phyloP scores from a whole-genome alignment of 1,139 yeast genomes.

The Geotrichum carabidarum region DNA sequence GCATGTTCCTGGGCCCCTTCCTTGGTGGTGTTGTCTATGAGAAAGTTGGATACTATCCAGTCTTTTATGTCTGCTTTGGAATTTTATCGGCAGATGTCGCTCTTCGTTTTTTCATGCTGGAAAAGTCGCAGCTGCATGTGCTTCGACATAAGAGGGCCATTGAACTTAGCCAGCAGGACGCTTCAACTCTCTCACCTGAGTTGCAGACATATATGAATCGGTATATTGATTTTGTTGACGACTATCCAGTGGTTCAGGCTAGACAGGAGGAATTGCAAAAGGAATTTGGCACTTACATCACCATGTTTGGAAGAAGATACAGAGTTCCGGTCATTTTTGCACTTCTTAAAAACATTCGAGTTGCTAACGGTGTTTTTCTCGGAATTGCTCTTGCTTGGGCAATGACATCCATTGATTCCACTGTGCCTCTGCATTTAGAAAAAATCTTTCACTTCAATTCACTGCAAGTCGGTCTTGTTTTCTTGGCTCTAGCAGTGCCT shows the following conservation, averaged over 20 bases:
- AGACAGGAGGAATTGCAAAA: slow-evolving; percentile 10
- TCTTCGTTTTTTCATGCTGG: slow-evolving; percentile 36
- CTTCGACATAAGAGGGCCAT: slow-evolving; percentile 14
- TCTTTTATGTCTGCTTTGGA: slow-evolving; percentile 36
- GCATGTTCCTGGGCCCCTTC: slow-evolving; percentile 36
- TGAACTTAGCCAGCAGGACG: slow-evolving; percentile 10
- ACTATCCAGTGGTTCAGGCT: not conserved
- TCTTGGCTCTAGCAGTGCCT: slow-evolving; percentile 36
- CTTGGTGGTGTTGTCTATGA: slow-evolving; percentile 39
- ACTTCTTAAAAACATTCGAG: slow-evolving; percentile 26
- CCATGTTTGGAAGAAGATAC: slow-evolving; percentile 10
- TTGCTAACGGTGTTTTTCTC: slow-evolving; percentile 29
- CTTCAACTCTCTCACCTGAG: not conserved
- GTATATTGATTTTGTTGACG: not conserved
- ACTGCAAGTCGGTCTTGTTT: slow-evolving; percentile 33
- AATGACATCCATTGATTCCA: slow-evolving; percentile 35
- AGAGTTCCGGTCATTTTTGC: slow-evolving; percentile 26
- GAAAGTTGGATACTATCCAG: slow-evolving; percentile 36
- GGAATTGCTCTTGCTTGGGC: slow-evolving; percentile 34
- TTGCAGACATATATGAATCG: slow-evolving; percentile 5
- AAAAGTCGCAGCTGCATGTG: slow-evolving; percentile 20
- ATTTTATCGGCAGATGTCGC: slow-evolving; percentile 33
- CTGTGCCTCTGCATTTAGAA: slow-evolving; percentile 34
- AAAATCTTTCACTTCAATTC: slow-evolving; percentile 34
- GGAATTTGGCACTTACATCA: slow-evolving; percentile 4